Base-by-base conservation (phyloP, 2,329 filamentous ascomycete genomes). In the Fusarium avenaceum region DNA sequence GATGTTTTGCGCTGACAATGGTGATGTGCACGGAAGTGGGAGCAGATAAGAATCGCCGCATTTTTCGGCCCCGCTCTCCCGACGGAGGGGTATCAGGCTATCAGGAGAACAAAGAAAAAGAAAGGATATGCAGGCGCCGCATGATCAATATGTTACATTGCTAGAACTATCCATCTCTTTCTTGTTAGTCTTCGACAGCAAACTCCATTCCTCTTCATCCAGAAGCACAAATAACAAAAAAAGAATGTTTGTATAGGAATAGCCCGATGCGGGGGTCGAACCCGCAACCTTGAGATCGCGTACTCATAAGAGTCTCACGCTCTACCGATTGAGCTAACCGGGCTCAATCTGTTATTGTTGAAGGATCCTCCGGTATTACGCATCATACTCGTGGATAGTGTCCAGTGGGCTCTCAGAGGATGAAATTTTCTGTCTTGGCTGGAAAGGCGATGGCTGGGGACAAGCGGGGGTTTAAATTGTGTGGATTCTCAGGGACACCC, bases 221-320 rank as follows among this genome's bases (percentile, higher is more conserved):
- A 35, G 7, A n/a, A 17, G 4, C 4, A 43, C 3, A 42, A 32
- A 11, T 7, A 11, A 5, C 40, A 46, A 52, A 53, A 52, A 46
- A 46, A 32, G n/a, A 26, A 46, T 24, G 15, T 46, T 40, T 49
- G 2, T 51, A 67, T 67, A 67, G 64, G 64, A 67, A 67, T 57
- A 79, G 77, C 78, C 78, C 77, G 75, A 79, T 77, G 77, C 76
- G 78, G 78, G 78, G 78, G 77, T 84, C 82, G 83, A 85, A 86
- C 85, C 82, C 82, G 81, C 82, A 84, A 81, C 82, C 82, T 85
- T 84, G 81, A 84, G 83, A 84, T 84, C 59, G 74, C 57, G 74
- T 67, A 71, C 74, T 75, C 72, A 2, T 85, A 85, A 85, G 87
- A 89, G 87, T 89, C 87, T 88, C 84, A 89, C 86, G 87, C 87